These are phyloP conservation scores for Phlebopus sp. DNA, from an alignment of 1,284 basidiomycete genomes.

Conservation along the genomic window DNA sequence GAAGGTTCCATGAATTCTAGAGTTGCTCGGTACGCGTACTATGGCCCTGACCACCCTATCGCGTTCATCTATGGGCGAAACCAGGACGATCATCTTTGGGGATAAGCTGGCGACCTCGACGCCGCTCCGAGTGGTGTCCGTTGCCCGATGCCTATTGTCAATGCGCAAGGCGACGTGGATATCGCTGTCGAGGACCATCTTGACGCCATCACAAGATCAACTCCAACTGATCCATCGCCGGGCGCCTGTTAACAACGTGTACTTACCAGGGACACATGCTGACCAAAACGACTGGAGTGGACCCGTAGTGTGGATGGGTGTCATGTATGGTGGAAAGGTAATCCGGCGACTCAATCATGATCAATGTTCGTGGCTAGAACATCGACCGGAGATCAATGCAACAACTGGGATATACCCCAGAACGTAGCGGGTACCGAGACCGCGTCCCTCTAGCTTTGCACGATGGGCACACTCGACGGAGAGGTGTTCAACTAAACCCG, in stretches of 20 bases:
- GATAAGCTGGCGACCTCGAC: slow-evolving; percentile 15
- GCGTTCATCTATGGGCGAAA: slow-evolving; percentile 12
- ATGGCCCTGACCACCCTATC: slow-evolving; percentile 19
- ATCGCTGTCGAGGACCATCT: background rate
- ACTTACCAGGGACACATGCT: too few species aligned
- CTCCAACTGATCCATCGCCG: background rate
- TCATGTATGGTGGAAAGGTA: background rate
- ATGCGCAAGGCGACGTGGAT: background rate
- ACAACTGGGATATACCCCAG: background rate
- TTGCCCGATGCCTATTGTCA: slow-evolving; percentile 17
- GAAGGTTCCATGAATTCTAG: background rate
- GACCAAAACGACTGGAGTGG: background rate
- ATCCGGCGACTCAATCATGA: background rate
- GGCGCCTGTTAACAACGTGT: background rate
- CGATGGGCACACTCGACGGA: too few species aligned
- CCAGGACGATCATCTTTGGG: slow-evolving; percentile 7
- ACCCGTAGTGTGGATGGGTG: background rate
- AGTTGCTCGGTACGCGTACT: slow-evolving; percentile 6
- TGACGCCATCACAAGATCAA: background rate
- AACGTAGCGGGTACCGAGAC: too few species aligned
- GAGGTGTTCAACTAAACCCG: background rate
- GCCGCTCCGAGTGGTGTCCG: slow-evolving; percentile 17
- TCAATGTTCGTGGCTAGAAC: background rate
- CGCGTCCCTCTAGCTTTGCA: too few species aligned
- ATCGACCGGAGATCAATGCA: background rate